Base-by-base conservation (phyloP, 805 yeast species). In the Barnettozyma pratensis region DNA sequence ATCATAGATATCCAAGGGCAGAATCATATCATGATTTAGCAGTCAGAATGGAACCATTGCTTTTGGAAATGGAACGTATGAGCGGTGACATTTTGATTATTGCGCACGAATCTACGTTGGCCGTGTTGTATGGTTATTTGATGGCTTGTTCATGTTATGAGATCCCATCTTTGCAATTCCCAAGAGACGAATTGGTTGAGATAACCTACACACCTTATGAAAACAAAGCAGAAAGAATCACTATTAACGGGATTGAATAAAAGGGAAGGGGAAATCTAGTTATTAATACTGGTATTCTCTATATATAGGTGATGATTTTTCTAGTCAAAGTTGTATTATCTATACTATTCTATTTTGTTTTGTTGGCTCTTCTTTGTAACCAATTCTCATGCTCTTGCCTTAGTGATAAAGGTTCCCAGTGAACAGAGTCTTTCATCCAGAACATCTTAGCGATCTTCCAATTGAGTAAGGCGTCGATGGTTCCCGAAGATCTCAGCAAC, bases 1-100 rank as follows among this genome's bases (percentile, higher is more conserved):
- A 94, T 67, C 92, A 85, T 63, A 74, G 99, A 51, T 94, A 79
- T 63, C 87, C 96, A 3, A 75, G 98, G 44, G 89, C 96, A 0
- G 99, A 94, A 69, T 87, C 95, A 44, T 94, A 90, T 63, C 99
- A 94, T 67, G 99, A 94, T 66, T 75, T 94, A 49, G 98, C 99
- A 0, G 85, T 94, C 36, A 81, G 96, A 58, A 78, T 94, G 69
- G 99, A 94, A 67, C 96, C 98, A 0, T 73, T 94, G 47, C 80
- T 94, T 52, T 74, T 94, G 63, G 98, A 94, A 66, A 84, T 94
- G 81, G 99, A 94, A 66, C 78, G 97, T 57, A 83, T 86, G 78
- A 79, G 87, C 46, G 87, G 89, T 25, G 97, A 90, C 63, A 77
- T 94, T 12, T 71, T 94, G 55, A 85, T 94, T 51, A 86, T 94